These are phyloP conservation scores for Talaromyces rugulosus DNA, from an alignment of 2,329 filamentous ascomycete genomes.

Conservation along the genomic window DNA sequence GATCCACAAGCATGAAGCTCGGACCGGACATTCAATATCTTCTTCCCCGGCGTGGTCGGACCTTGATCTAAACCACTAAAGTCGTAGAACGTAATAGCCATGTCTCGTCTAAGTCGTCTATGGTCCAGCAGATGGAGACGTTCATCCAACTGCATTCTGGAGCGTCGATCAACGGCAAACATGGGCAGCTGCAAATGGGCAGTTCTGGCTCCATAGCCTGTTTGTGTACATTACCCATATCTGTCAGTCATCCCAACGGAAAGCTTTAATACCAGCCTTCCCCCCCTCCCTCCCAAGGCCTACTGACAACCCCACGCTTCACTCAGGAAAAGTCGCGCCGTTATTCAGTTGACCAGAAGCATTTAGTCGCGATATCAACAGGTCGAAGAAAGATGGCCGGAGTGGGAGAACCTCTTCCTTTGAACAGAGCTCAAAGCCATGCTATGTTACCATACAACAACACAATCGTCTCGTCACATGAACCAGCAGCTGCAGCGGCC, in stretches of 20 bases:
- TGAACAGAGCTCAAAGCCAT: slow-evolving; percentile 6
- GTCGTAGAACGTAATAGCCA: neutral
- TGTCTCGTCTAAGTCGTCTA: neutral
- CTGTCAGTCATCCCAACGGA: neutral
- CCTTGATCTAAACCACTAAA: slow-evolving; percentile 5
- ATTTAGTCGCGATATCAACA: neutral
- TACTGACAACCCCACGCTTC: neutral
- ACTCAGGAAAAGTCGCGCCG: neutral
- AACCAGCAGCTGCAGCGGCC: slow-evolving; percentile 15
- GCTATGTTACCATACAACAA: slow-evolving; percentile 12
- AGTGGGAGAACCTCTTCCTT: slow-evolving; percentile 9
- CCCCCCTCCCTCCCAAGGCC: neutral
- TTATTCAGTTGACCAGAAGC: neutral
- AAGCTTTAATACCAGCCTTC: neutral
- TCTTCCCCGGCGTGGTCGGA: slow-evolving; percentile 9
- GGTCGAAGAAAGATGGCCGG: neutral
- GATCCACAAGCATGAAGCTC: neutral
- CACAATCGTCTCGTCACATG: slow-evolving; percentile 17
- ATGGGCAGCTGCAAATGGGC: neutral
- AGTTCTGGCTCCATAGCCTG: slow-evolving; percentile 1
- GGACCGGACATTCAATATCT: neutral
- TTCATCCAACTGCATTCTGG: neutral
- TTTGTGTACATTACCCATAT: neutral
- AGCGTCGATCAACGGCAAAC: slow-evolving; percentile 5
- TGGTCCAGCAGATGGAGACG: neutral